These are phyloP conservation scores for Fistulinella staudtii DNA, from an alignment of 1,284 basidiomycete species.

Conservation along the genomic window DNA sequence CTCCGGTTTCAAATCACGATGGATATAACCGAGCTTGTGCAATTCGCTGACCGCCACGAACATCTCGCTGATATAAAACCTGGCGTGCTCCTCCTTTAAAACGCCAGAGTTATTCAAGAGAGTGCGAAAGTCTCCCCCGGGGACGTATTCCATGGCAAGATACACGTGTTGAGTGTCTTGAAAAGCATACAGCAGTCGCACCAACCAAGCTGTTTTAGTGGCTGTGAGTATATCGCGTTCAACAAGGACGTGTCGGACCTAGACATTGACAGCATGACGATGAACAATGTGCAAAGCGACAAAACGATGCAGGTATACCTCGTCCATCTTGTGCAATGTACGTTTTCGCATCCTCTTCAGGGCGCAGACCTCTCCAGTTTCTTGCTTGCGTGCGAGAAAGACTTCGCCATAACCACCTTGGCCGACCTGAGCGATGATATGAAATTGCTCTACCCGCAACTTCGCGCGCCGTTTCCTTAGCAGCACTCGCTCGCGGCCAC, in stretches of 20 bases:
- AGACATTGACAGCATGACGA: slow-evolving; percentile 1
- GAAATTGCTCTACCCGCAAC: slow-evolving; percentile 85
- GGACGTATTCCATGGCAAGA: slow-evolving; percentile 98
- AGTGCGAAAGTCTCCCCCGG: slow-evolving; percentile 93
- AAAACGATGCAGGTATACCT: slow-evolving; percentile 45
- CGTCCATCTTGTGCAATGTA: slow-evolving; percentile 95
- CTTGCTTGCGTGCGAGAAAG: slow-evolving; percentile 86
- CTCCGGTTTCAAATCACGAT: slow-evolving; percentile 97
- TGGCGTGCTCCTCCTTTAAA: slow-evolving; percentile 91
- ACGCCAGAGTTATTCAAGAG: slow-evolving; percentile 95
- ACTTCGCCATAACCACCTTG: slow-evolving; percentile 98
- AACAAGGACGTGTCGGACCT: slow-evolving; percentile 93
- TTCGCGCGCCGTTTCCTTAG: slow-evolving; percentile 87
- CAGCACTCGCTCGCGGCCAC: slow-evolving; percentile 85
- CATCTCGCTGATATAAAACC: slow-evolving; percentile 96
- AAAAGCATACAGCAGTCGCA: slow-evolving; percentile 89
- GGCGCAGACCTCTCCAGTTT: slow-evolving; percentile 91
- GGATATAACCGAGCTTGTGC: slow-evolving; percentile 94
- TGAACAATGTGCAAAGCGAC: slow-evolving; percentile 6
- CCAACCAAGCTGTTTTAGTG: slow-evolving; percentile 94
- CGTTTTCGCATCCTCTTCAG: slow-evolving; percentile 95
- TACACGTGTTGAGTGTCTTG: slow-evolving; percentile 88
- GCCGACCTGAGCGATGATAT: slow-evolving; percentile 95
- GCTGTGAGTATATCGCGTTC: slow-evolving; percentile 95
- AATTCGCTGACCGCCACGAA: slow-evolving; percentile 87